Evolutionary conservation across 1,284 basidiomycete genomes (phyloP).

Genomic region (Dichomitus squalens): DNA sequence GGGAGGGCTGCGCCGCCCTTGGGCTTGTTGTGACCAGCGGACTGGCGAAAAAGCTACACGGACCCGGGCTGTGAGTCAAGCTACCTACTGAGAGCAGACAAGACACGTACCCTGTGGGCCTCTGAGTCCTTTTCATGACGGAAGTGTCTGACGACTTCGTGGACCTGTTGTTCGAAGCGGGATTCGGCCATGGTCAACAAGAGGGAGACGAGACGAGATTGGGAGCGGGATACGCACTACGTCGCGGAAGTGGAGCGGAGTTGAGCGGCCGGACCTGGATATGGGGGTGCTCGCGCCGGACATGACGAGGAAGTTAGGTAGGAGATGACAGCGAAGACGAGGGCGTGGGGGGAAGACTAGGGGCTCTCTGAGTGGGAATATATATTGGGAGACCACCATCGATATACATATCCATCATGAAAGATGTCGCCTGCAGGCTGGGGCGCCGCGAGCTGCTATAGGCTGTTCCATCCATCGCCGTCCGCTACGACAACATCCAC

Average conservation of each 20-base stretch:
- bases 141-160: slow-evolving; percentile 42
- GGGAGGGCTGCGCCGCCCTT: slow-evolving; percentile 49
- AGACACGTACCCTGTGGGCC: slow-evolving; percentile 71
- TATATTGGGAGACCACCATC: slow-evolving; percentile 9
- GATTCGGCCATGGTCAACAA: slow-evolving; percentile 30
- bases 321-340: neutral
- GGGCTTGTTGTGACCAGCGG: slow-evolving; percentile 68
- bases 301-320: slow-evolving; percentile 2
- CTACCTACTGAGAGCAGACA: no score
- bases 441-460: slow-evolving; percentile 1
- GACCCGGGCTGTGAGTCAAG: neutral
- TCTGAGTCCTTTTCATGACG: slow-evolving; percentile 81
- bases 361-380: slow-evolving; percentile 3
- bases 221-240: slow-evolving; percentile 20
- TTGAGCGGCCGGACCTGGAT: slow-evolving; percentile 29
- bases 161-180: slow-evolving; percentile 15
- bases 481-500: neutral
- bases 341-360: slow-evolving; percentile 1
- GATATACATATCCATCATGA: neutral
- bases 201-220: neutral
- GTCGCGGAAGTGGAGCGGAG: slow-evolving; percentile 28
- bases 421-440: slow-evolving; percentile 12
- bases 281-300: slow-evolving; percentile 21
- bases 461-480: neutral
- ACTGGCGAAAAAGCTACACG: slow-evolving; percentile 66